phyloP scores from a whole-genome alignment of 768 basidiomycete species.

The Russula dissimulans region DNA sequence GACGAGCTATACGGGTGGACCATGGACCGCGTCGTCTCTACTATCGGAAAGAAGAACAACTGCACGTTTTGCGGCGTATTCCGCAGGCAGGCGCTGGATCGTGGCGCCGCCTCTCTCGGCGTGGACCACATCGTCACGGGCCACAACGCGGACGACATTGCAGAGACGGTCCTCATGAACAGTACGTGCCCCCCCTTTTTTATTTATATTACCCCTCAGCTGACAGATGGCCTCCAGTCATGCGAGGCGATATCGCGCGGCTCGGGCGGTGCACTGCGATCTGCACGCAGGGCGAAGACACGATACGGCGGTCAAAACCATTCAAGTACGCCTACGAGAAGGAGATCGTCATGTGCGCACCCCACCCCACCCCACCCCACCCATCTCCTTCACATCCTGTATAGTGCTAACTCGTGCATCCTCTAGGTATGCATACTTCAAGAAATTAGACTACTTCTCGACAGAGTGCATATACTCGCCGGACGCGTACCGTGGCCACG shows the following conservation, averaged over 20 bases:
- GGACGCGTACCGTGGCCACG: conserved; percentile 96
- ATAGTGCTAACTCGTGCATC: not conserved
- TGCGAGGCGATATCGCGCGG: conserved; percentile 95
- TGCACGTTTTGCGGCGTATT: conserved; percentile 99
- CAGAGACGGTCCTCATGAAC: conserved; percentile 98
- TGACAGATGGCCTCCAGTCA: conserved; percentile 46
- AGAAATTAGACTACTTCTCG: conserved; percentile 97
- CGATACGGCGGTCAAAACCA: conserved; percentile 95
- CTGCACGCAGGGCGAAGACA: conserved; percentile 93
- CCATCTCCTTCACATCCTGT: not conserved
- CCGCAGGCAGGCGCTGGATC: conserved; percentile 89
- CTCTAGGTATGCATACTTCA: conserved; percentile 94
- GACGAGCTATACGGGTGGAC: conserved; percentile 98
- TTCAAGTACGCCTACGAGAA: conserved; percentile 99
- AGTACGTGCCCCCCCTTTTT: conserved; percentile 44
- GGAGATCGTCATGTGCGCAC: conserved; percentile 90
- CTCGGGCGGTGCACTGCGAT: conserved; percentile 90
- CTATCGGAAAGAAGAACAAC: conserved; percentile 94
- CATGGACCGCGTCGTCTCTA: conserved; percentile 93
- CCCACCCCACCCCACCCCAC: no score
- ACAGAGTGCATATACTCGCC: conserved; percentile 99
- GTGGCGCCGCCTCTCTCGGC: conserved; percentile 78
- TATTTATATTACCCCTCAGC: not conserved
- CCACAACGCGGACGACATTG: conserved; percentile 98
- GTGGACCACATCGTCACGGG: conserved; percentile 99